A percentile compares a stretch with the other conserved stretches of the same genome.
Conservation (phyloP, 495 filamentous ascomycete genomes). For the Daldinia caldariorum region DNA sequence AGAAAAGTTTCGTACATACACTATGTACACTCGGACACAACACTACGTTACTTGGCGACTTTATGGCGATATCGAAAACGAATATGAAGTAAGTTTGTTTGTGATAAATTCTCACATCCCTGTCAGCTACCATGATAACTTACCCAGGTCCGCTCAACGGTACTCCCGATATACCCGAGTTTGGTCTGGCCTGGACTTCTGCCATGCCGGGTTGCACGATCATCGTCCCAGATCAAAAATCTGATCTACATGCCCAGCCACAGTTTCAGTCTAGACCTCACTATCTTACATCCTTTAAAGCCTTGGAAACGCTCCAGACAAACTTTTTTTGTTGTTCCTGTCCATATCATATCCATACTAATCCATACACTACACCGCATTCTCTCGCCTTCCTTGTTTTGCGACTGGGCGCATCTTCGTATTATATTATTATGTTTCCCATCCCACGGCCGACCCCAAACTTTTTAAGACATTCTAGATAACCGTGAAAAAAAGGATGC, state of each 20-base stretch:
- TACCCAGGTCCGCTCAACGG: constrained; percentile 17
- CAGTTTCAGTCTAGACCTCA: constrained; percentile 36
- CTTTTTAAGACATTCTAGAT: constrained; percentile 6
- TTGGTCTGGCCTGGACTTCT: constrained; percentile 11
- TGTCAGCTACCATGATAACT: constrained; percentile 1
- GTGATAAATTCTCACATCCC: neutral
- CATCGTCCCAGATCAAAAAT: constrained; percentile 37
- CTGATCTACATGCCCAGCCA: constrained; percentile 40
- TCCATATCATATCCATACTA: neutral
- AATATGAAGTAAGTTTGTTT: constrained; percentile 20
- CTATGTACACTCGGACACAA: constrained; percentile 10
- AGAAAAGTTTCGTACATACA: constrained; percentile 12
- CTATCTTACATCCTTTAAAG: constrained; percentile 32
- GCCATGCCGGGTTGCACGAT: constrained; percentile 28
- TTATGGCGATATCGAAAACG: constrained; percentile 23
- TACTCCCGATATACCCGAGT: constrained; percentile 32
- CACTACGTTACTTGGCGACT: constrained; percentile 30
- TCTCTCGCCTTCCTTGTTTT: constrained; percentile 21
- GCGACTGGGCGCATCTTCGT: constrained; percentile 13
- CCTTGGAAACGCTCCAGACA: constrained; percentile 24
- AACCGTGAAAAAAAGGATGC: constrained; percentile 14
- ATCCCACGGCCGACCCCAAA: constrained; percentile 5
- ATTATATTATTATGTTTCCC: constrained; percentile 21
- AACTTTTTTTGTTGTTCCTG: constrained; percentile 16
- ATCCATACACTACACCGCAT: constrained; percentile 10